phyloP scores from a whole-genome alignment of 371 early-diverging fungal genomes.

The Batkoa obscura region DNA sequence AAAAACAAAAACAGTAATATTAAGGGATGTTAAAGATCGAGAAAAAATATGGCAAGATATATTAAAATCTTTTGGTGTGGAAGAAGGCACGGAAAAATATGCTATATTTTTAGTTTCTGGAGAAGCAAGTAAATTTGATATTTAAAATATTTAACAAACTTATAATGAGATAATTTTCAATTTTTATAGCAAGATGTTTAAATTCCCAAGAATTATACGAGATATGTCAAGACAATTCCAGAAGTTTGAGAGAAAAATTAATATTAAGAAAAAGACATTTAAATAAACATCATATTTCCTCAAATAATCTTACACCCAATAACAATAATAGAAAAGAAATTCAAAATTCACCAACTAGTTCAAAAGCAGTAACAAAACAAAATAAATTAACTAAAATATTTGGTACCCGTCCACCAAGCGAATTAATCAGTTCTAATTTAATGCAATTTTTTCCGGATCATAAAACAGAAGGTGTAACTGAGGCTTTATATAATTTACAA shows the following conservation, averaged over 20 bases:
- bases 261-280: slow-evolving; percentile 54
- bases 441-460: slow-evolving; percentile 57
- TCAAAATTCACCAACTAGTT: slow-evolving; percentile 2
- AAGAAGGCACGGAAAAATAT: slow-evolving; percentile 31
- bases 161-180: no score
- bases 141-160: not conserved
- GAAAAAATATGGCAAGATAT: slow-evolving; percentile 33
- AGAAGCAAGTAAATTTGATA: slow-evolving; percentile 17
- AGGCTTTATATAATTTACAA: not conserved
- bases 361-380: slow-evolving; percentile 9
- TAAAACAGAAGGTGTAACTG: not conserved
- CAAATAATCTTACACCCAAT: slow-evolving; percentile 35
- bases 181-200: slow-evolving; percentile 24
- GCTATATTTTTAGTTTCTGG: slow-evolving; percentile 39
- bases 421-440: slow-evolving; percentile 69
- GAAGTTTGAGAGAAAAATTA: slow-evolving; percentile 50
- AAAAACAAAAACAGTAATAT: slow-evolving; percentile 39
- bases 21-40: slow-evolving; percentile 30
- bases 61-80: slow-evolving; percentile 45
- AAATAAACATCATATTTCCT: no score
- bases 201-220: slow-evolving; percentile 44
- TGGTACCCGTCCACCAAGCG: slow-evolving; percentile 85
- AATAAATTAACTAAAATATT: slow-evolving; percentile 30
- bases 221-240: slow-evolving; percentile 43
- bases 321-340: slow-evolving; percentile 22